Evolutionary conservation across 768 basidiomycete species (phyloP).

Genomic region (Exsudoporus frostii): DNA sequence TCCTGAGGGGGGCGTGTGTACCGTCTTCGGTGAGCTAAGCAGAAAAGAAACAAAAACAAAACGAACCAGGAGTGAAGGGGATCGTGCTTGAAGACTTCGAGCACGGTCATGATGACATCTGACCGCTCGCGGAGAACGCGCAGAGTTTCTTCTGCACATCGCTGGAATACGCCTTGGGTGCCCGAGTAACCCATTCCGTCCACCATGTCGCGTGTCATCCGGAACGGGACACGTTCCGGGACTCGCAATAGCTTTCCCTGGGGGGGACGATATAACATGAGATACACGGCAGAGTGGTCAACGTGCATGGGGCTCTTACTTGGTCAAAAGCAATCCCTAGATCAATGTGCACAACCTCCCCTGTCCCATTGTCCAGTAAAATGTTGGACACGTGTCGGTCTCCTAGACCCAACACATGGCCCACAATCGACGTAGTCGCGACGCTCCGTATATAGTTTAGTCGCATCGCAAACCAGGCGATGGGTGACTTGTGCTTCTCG

Average conservation of each 20-base stretch:
- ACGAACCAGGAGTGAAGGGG: conserved; percentile 88
- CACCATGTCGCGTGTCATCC: conserved; percentile 89
- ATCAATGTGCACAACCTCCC: conserved; percentile 94
- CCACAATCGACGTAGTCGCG: conserved; percentile 91
- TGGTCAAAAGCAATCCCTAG: conserved; percentile 96
- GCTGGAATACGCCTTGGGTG: conserved; percentile 90
- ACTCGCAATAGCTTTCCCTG: conserved; percentile 77
- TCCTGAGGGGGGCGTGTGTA: conserved; percentile 43
- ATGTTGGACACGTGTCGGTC: conserved; percentile 94
- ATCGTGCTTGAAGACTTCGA: conserved; percentile 97
- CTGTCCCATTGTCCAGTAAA: conserved; percentile 74
- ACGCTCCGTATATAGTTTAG: conserved; percentile 89
- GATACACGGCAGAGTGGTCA: background rate
- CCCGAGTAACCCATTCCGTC: conserved; percentile 92
- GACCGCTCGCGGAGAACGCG: conserved; percentile 85
- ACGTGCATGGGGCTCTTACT: conserved; percentile 36
- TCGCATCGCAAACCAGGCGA: conserved; percentile 89
- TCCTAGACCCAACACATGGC: conserved; percentile 87
- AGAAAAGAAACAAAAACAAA: background rate
- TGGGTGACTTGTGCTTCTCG: conserved; percentile 82
- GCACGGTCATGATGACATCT: conserved; percentile 86
- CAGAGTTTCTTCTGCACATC: conserved; percentile 92
- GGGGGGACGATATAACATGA: background rate
- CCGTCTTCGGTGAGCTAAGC: background rate
- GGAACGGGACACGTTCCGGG: conserved; percentile 91